Evolutionary conservation across 371 early-diverging fungal genomes (phyloP).

Genomic region (Chytridium lagenaria): DNA sequence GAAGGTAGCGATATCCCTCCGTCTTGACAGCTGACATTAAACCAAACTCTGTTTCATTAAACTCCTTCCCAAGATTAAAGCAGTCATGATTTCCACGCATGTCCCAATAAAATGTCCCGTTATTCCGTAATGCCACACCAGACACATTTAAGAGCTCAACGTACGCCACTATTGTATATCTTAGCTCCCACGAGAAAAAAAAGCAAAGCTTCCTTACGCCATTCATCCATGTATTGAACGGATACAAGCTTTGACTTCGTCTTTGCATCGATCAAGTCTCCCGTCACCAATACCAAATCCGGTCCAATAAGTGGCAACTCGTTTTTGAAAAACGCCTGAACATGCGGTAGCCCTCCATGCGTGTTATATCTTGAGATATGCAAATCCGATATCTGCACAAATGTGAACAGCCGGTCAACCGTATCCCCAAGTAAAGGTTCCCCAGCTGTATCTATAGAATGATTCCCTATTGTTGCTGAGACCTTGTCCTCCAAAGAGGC

Average conservation of each 20-base stretch:
- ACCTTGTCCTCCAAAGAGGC: neutral
- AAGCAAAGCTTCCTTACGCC: slow-evolving; percentile 52
- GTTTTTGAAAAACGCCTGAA: slow-evolving; percentile 71
- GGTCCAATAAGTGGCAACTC: slow-evolving; percentile 53
- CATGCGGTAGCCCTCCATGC: slow-evolving; percentile 72
- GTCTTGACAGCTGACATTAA: slow-evolving; percentile 61
- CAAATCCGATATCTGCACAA: slow-evolving; percentile 80
- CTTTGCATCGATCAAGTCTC: slow-evolving; percentile 90
- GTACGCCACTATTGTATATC: slow-evolving; percentile 57
- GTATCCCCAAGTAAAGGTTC: slow-evolving; percentile 39
- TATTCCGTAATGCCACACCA: slow-evolving; percentile 28
- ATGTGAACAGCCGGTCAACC: slow-evolving; percentile 65
- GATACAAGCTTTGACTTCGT: slow-evolving; percentile 66
- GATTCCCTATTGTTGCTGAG: neutral
- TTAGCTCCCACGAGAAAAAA: neutral
- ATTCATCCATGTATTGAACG: slow-evolving; percentile 82
- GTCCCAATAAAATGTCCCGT: slow-evolving; percentile 77
- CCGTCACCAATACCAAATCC: slow-evolving; percentile 51
- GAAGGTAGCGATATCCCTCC: slow-evolving; percentile 68
- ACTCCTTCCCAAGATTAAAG: slow-evolving; percentile 75
- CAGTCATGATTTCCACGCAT: slow-evolving; percentile 71
- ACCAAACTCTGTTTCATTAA: slow-evolving; percentile 68
- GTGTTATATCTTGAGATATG: slow-evolving; percentile 77
- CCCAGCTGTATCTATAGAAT: neutral
- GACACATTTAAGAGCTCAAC: slow-evolving; percentile 58